Base-by-base conservation (phyloP, 176 grass and related monocot genomes). In the Aegilops longissima region DNA sequence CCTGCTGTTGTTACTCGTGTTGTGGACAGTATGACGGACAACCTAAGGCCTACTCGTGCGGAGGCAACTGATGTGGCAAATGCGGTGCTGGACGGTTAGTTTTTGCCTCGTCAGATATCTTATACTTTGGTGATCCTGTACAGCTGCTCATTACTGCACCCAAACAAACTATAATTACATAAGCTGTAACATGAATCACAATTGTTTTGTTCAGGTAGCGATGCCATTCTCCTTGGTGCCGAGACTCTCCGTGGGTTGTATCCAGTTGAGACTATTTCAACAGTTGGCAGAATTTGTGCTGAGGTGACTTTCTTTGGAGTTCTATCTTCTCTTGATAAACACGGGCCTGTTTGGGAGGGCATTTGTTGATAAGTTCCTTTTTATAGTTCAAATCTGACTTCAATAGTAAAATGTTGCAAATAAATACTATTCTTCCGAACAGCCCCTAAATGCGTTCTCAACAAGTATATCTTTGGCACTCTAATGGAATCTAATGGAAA, bases 51-150 rank as follows among this genome's bases (percentile, higher is more conserved):
- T 61, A 99, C 97, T 68, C 94, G 97, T 63, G 97, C 97, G 0
- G 97, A 99, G 77, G 97, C 97, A 81, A 99, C 97, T 27, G 97
- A 99, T 93, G 97, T 99, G 69, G 97, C 97, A 34, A 99, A 99
- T 78, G 97, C 97, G 30, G 94, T 99, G 61, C 97, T 99, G 75
- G 97, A 99, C 12, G 97, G 97, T 99, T 80, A 83, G 71, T 73
- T 71, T 14, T 67, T 73, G 12, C 52, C 11, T 34, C 82, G 44
- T 79, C 35, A 72, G 44, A 51, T 52, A 29, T 20, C 3, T 11
- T 71, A 63, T 52, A 68, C 25, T 68, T 63, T 45, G 42, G 30
- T 82, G 66, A 23, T 66, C 16, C 33, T 31, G 68, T 85, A 35
- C 23, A 76, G 35, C 45, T 61, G 70, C 35, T 38, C 25, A 25